Evolutionary conservation across 2,329 filamentous ascomycete genomes (phyloP), one percentile per base, ranked within the genome.

Genomic region (Colletotrichum limetticola): DNA sequence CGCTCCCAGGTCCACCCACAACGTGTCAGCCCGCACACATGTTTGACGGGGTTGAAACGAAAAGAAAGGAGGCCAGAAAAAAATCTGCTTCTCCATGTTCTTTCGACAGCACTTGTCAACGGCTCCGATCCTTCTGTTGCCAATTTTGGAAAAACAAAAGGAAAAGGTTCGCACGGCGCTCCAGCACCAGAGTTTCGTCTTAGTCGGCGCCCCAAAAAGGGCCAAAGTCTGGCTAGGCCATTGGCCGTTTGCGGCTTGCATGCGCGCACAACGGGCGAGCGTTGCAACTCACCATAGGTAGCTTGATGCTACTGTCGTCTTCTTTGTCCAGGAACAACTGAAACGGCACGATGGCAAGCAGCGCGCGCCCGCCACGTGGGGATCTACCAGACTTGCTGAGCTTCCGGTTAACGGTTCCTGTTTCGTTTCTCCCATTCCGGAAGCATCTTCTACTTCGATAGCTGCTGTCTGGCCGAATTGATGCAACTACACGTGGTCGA

Each of bases 281-380:
- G 66, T 52, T 61, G 32, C 56, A 49, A 49, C 49, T 62, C 55
- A 37, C 56, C 65, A 49, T 30, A 60, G 53, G 32, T 12, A 56
- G 32, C 28, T 61, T 49, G 55, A 58, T 49, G 35, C 60, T 49
- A 46, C 60, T 22, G 26, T 57, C 28, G 46, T 42, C 49, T 30
- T 35, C 26, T 57, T 22, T 49, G 52, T 26, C 35, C 30, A 61
- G 70, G 59, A 35, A 60, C 42, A 62, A 26, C 26, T 70, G 60
- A 72, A 72, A 70, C 66, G 22, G 28, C 66, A 55, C 66, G 59
- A 57, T 70, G 66, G 66, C 59, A 60, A 28, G 42, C 66, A 55
- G n/a, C 60, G 46, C 53, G 28, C 65, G 42, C 60, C 5, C 59
- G 11, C 59, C 46, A 64, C 37, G 66, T 60, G 59, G 55, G 35